Evolutionary conservation across 2,329 filamentous ascomycete species (phyloP).

Genomic region (Bipolaris zeicola): DNA sequence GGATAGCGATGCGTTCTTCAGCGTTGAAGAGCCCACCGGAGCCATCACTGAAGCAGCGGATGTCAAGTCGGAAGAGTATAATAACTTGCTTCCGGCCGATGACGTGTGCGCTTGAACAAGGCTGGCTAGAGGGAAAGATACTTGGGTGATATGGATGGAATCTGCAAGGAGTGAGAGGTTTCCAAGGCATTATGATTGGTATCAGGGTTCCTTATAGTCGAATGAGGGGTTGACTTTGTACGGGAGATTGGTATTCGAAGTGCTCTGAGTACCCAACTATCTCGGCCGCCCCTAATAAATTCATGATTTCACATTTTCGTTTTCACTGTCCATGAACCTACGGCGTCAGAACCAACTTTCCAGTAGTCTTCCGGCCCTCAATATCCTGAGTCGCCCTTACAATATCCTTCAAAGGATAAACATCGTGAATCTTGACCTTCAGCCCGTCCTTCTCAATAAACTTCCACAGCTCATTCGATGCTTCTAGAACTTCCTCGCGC

Average conservation of each 20-base stretch:
- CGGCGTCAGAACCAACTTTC: constrained; percentile 78
- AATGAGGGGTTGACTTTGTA: too few relatives aligned
- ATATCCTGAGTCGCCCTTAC: constrained; percentile 74
- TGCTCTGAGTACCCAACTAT: background rate
- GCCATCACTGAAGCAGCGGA: background rate
- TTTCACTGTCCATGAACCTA: constrained; percentile 31
- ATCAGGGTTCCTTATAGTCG: too few relatives aligned
- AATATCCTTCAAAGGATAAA: constrained; percentile 76
- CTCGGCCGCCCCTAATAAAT: background rate
- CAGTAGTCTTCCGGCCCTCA: constrained; percentile 79
- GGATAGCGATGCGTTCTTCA: constrained; percentile 12
- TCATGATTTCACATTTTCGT: background rate
- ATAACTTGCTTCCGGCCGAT: constrained; percentile 1
- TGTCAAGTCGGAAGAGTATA: background rate
- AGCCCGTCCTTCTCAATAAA: constrained; percentile 72
- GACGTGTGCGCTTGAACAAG: background rate
- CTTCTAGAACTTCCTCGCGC: constrained; percentile 71
- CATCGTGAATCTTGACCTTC: constrained; percentile 74
- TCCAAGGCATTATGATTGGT: too few relatives aligned
- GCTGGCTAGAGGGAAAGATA: too few relatives aligned
- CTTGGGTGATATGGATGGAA: too few relatives aligned
- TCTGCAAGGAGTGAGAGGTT: too few relatives aligned
- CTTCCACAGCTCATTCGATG: constrained; percentile 73
- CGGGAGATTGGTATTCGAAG: background rate
- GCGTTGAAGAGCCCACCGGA: constrained; percentile 8